Conservation (phyloP, 1,284 basidiomycete genomes). For the Macrocybe sp. region DNA sequence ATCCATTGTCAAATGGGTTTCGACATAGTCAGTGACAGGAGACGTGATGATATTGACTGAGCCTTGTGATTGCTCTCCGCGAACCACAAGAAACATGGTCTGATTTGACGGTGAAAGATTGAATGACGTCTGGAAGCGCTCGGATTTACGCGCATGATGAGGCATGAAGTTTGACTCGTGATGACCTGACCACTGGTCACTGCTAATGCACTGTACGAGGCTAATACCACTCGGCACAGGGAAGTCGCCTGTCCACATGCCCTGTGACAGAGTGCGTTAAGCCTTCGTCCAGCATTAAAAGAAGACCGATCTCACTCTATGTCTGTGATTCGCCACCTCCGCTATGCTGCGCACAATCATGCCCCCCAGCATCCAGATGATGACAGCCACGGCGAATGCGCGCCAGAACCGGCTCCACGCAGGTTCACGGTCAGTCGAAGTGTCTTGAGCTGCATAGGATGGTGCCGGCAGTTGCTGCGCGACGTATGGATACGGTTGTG, state of each 20-base stretch:
- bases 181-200: slow-evolving; percentile 8
- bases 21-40: slow-evolving; percentile 18
- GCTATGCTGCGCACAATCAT: slow-evolving; percentile 13
- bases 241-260: slow-evolving; percentile 13
- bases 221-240: slow-evolving; percentile 13
- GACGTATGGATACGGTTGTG: slow-evolving; percentile 9
- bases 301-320: slow-evolving; percentile 4
- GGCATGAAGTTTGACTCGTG: slow-evolving; percentile 1
- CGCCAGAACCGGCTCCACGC: slow-evolving; percentile 15
- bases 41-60: slow-evolving; percentile 23
- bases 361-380: slow-evolving; percentile 16
- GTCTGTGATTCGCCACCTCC: slow-evolving; percentile 6
- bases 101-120: slow-evolving; percentile 31
- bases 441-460: background rate
- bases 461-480: background rate
- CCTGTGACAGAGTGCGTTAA: slow-evolving; percentile 4
- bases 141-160: background rate
- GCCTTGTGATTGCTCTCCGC: slow-evolving; percentile 27
- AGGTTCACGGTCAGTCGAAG: slow-evolving; percentile 8
- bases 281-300: background rate
- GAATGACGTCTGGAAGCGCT: slow-evolving; percentile 19
- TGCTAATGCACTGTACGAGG: slow-evolving; percentile 10
- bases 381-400: slow-evolving; percentile 14
- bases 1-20: slow-evolving; percentile 26
- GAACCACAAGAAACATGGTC: slow-evolving; percentile 35